Percentiles rank a stretch among this genome's conserved stretches.
These are phyloP conservation scores for Alternaria sp. DNA, from an alignment of 2,329 filamentous ascomycete genomes.

Conservation along the genomic window DNA sequence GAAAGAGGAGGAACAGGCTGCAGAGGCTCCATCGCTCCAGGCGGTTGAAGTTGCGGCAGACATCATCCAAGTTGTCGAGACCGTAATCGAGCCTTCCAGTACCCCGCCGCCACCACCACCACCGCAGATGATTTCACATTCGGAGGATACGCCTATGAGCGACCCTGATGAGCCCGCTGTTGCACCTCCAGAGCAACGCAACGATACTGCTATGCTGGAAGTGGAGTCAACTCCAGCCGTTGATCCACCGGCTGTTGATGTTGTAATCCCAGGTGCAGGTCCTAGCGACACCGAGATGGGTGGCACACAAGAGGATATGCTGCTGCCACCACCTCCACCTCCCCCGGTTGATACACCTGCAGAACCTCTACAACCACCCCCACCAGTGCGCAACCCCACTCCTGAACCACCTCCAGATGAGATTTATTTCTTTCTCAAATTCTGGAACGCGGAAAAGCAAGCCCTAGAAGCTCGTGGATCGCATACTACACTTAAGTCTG, in stretches of 20 bases:
- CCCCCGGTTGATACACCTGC: conserved; percentile 18
- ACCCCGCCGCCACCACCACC: neutral
- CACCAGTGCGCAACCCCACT: conserved; percentile 25
- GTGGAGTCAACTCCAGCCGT: conserved; percentile 17
- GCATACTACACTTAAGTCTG: conserved; percentile 38
- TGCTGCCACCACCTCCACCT: conserved; percentile 34
- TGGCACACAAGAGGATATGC: conserved; percentile 41
- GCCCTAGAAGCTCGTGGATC: conserved; percentile 42
- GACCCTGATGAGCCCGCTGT: conserved; percentile 40
- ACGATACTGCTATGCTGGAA: conserved; percentile 36
- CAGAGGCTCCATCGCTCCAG: neutral
- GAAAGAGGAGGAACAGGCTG: conserved; percentile 16
- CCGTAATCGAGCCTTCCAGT: conserved; percentile 1
- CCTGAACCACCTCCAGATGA: conserved; percentile 40
- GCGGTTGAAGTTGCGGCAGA: neutral
- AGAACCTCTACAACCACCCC: conserved; percentile 26
- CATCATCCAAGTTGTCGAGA: conserved; percentile 2
- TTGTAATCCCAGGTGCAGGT: conserved; percentile 21
- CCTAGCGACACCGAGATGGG: conserved; percentile 46
- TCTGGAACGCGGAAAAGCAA: conserved; percentile 48
- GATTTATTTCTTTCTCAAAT: conserved; percentile 51
- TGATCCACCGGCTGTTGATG: conserved; percentile 32
- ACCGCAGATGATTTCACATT: conserved; percentile 12
- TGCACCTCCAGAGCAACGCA: conserved; percentile 1
- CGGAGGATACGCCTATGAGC: conserved; percentile 49